A percentile compares a stretch with the other conserved stretches of the same genome.
phyloP scores from a whole-genome alignment of 495 filamentous ascomycete genomes.

The Tuber borchii region DNA sequence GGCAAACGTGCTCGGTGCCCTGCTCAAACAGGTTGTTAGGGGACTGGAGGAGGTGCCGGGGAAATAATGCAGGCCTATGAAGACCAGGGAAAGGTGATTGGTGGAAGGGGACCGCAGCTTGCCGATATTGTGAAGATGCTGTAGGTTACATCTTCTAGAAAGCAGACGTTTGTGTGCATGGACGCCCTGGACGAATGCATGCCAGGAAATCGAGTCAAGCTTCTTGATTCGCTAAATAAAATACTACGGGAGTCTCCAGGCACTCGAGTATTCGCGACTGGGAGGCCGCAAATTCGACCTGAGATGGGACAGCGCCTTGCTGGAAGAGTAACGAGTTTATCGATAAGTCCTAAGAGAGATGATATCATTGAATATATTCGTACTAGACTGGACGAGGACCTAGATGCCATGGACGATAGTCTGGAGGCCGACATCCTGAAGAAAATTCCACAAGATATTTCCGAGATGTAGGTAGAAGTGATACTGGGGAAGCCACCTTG shows the following conservation, averaged over 20 bases:
- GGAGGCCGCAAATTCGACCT: not conserved
- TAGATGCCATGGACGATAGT: not conserved
- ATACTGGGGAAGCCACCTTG: not conserved
- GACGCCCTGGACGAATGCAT: not conserved
- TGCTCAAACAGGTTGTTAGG: not conserved
- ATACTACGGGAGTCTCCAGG: not conserved
- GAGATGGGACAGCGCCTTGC: not conserved
- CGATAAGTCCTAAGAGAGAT: not conserved
- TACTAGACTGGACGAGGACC: not conserved
- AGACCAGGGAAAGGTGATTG: not conserved
- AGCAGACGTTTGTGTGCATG: not conserved
- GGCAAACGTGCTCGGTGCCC: not conserved
- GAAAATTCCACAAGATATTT: not conserved
- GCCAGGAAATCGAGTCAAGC: not conserved
- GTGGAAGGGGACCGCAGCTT: not conserved
- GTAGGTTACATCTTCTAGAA: not conserved
- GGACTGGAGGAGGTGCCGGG: not conserved
- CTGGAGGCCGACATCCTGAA: not conserved
- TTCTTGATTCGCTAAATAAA: not conserved
- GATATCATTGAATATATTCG: not conserved
- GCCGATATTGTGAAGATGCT: not conserved
- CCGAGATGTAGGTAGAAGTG: not conserved
- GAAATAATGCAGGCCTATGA: not conserved
- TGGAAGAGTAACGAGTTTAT: not conserved
- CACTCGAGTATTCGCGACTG: not conserved